These are phyloP conservation scores for Mrakia blollopis DNA, from an alignment of 768 basidiomycete genomes.

Conservation along the genomic window DNA sequence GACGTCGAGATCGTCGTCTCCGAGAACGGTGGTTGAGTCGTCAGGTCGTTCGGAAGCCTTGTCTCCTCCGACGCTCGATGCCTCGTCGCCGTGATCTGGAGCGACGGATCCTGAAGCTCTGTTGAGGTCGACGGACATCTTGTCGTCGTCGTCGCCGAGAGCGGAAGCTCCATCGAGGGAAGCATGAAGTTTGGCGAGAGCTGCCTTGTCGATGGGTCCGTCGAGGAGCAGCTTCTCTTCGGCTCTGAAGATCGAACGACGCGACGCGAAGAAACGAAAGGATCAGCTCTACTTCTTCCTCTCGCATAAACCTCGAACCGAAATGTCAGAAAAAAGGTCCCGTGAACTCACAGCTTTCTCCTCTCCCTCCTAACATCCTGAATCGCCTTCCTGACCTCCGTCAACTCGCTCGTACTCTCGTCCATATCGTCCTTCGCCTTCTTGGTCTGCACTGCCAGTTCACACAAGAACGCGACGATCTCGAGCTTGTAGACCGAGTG, in stretches of 20 bases:
- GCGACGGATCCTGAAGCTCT: conserved; percentile 32
- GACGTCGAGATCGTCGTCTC: background rate
- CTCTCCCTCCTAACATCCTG: conserved; percentile 88
- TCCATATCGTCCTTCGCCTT: conserved; percentile 85
- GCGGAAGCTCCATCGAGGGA: conserved; percentile 30
- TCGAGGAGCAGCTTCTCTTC: conserved; percentile 28
- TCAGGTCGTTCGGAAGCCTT: conserved; percentile 26
- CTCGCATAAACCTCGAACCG: background rate
- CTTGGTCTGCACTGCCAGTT: conserved; percentile 84
- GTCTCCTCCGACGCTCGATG: conserved; percentile 31
- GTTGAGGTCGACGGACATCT: conserved; percentile 37
- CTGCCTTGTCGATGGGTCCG: conserved; percentile 24
- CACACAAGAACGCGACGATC: conserved; percentile 81
- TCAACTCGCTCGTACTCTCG: conserved; percentile 78
- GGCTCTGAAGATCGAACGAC: conserved; percentile 5
- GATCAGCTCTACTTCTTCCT: background rate
- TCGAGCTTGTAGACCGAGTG: conserved; percentile 74
- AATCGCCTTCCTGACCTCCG: conserved; percentile 88
- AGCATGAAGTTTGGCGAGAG: conserved; percentile 7
- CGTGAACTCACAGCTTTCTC: conserved; percentile 69
- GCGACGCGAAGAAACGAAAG: background rate
- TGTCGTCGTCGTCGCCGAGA: conserved; percentile 37
- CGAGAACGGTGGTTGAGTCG: conserved; percentile 20
- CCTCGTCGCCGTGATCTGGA: conserved; percentile 29
- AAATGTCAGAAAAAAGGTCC: too few species aligned